Base-by-base conservation (phyloP, 1,139 yeast genomes). In the Taphrina deformans region DNA sequence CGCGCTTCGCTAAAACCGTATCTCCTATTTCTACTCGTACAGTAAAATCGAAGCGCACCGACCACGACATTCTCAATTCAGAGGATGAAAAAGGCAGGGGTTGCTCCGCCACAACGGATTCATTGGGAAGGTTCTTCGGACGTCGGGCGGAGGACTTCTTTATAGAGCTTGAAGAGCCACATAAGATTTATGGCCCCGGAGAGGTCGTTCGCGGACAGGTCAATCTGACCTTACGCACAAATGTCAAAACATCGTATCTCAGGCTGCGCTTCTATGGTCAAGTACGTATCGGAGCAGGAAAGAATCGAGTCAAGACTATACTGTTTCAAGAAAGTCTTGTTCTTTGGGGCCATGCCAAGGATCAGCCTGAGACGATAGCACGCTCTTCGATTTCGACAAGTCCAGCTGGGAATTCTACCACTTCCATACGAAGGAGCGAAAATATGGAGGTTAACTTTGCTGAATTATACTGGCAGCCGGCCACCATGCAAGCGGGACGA, bases 141-240 rank as follows among this genome's bases (percentile, higher is more conserved):
- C 18, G 48, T 6, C 31, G 24, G 14, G 27, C 41, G 27, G 68
- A 82, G 63, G 90, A 87, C 69, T 87, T 89, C 74, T 87, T 84
- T 74, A 84, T 89, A 53, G 80, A 80, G 60, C 77, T 89, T 65
- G 87, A 85, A 69, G 85, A 86, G 67, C 93, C 96, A 1, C 96
- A 88, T 74, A 82, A 83, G 71, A 78, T 82, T 23, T 86, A 84
- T 80, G 75, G 79, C 16, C 90, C 91, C 0, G 89, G 90, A 14
- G 89, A 86, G 67, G 83, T 83, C 70, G 82, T 87, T n/a, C 29
- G 70, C 16, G 79, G 79, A 53, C 70, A 69, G 60, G 77, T 75
- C 35, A 73, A 76, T 29, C 67, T 77, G 46, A 71, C 71, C 35
- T 66, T 75, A 35, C 69, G 72, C 27, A 71, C 72, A 67, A 72